Evolutionary conservation across 805 yeast genomes (phyloP).

Genomic region (Metschnikowia lachancei): DNA sequence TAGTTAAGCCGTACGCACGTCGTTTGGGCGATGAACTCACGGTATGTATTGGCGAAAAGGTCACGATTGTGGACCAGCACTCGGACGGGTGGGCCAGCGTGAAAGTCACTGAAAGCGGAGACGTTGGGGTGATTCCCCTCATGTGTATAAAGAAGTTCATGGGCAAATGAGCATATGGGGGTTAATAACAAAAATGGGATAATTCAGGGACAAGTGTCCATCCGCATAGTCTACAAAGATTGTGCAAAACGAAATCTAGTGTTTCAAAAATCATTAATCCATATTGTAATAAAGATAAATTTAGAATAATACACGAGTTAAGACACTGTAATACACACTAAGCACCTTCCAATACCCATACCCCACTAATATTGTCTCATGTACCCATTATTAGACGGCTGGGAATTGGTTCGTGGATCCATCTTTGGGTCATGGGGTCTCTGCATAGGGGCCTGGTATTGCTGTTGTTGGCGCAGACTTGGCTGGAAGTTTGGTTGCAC

Average conservation of each 20-base stretch:
- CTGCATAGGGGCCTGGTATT: slow-evolving; percentile 1
- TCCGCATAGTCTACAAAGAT: too few relatives aligned
- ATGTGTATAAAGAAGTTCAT: slow-evolving; percentile 13
- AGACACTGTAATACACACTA: slow-evolving; percentile 12
- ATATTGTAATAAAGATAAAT: neutral
- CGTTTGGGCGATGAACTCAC: slow-evolving; percentile 35
- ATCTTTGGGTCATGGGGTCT: slow-evolving; percentile 1
- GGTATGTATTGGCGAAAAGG: slow-evolving; percentile 31
- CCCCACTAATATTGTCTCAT: slow-evolving; percentile 7
- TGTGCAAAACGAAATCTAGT: too few relatives aligned
- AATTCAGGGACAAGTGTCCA: too few relatives aligned
- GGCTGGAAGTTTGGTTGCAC: slow-evolving; percentile 9
- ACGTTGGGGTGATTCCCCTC: slow-evolving; percentile 36
- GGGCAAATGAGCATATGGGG: neutral
- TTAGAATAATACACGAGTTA: neutral
- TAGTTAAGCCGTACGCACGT: slow-evolving; percentile 27
- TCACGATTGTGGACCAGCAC: slow-evolving; percentile 24
- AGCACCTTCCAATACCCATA: neutral
- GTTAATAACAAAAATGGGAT: too few relatives aligned
- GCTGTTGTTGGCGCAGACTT: slow-evolving; percentile 8
- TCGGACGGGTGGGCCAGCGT: slow-evolving; percentile 43
- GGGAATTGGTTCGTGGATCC: slow-evolving; percentile 4
- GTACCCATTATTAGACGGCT: slow-evolving; percentile 2
- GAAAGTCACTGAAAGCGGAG: slow-evolving; percentile 16
- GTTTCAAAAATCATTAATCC: too few relatives aligned